Evolutionary conservation across 306 rosid genomes (phyloP).

Genomic region (Abrus precatorius): DNA sequence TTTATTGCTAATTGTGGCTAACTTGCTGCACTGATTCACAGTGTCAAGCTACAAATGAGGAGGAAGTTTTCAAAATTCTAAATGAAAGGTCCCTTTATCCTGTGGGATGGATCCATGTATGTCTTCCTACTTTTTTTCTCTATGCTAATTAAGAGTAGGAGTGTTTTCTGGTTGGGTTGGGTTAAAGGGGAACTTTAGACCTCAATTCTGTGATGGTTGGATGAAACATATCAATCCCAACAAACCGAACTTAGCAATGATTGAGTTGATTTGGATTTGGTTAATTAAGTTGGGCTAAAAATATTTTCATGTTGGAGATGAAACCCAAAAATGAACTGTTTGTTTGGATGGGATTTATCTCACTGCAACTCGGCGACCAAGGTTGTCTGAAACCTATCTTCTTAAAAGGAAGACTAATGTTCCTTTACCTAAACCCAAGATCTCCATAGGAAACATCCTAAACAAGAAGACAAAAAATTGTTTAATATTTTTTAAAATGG

Average conservation of each 20-base stretch:
- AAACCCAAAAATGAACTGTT: background rate
- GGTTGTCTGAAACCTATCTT: background rate
- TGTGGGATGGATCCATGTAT: slow-evolving; percentile 93
- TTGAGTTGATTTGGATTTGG: background rate
- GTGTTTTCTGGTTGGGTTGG: background rate
- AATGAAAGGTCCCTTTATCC: slow-evolving; percentile 77
- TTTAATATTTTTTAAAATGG: background rate
- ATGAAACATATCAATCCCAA: background rate
- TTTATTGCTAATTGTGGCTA: slow-evolving; percentile 53
- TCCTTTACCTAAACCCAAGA: background rate
- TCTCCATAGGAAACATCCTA: background rate
- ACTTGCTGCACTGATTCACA: slow-evolving; percentile 52
- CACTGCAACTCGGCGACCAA: background rate
- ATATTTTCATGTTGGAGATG: background rate
- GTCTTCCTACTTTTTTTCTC: slow-evolving; percentile 30
- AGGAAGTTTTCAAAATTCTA: slow-evolving; percentile 79
- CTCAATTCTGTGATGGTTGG: background rate
- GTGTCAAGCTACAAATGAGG: slow-evolving; percentile 86
- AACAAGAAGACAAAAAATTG: background rate
- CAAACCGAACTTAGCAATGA: background rate
- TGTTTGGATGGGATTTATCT: background rate
- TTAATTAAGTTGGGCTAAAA: background rate
- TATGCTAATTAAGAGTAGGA: slow-evolving; percentile 11
- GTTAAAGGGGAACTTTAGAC: background rate
- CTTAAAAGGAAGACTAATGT: background rate